Evolutionary conservation across 148 eudicot species (phyloP).

Genomic region (Diospyros kaki): DNA sequence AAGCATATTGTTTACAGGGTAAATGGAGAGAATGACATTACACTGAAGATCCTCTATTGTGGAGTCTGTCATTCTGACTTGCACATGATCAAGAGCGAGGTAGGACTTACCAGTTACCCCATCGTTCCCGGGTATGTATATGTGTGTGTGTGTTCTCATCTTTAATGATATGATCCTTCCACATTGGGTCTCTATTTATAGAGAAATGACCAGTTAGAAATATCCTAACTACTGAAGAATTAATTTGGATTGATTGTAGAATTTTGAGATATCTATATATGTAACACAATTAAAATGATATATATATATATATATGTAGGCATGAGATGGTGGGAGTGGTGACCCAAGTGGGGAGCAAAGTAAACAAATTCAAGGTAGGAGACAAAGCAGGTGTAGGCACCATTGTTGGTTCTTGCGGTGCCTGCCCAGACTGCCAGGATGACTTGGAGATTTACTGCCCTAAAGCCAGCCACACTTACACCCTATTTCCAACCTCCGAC

Average conservation of each 20-base stretch:
- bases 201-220: background rate
- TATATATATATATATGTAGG: background rate
- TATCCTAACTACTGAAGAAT: too few species aligned
- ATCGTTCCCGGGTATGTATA: constrained; percentile 9
- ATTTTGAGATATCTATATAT: background rate
- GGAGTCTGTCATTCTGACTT: constrained; percentile 11
- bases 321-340: constrained; percentile 18
- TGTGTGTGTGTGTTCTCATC: background rate
- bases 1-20: background rate
- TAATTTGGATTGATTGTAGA: too few species aligned
- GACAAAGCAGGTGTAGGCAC: constrained; percentile 10
- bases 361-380: constrained; percentile 14
- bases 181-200: background rate
- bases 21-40: constrained; percentile 6
- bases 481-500: background rate
- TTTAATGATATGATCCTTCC: background rate
- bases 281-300: background rate
- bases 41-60: constrained; percentile 10
- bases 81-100: background rate
- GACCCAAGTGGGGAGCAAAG: constrained; percentile 14
- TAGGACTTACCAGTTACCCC: background rate
- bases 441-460: constrained; percentile 9
- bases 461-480: background rate
- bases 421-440: background rate
- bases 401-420: background rate